These are phyloP conservation scores for Rhizopus delemar DNA, from an alignment of 371 early-diverging fungal species.

Conservation along the genomic window DNA sequence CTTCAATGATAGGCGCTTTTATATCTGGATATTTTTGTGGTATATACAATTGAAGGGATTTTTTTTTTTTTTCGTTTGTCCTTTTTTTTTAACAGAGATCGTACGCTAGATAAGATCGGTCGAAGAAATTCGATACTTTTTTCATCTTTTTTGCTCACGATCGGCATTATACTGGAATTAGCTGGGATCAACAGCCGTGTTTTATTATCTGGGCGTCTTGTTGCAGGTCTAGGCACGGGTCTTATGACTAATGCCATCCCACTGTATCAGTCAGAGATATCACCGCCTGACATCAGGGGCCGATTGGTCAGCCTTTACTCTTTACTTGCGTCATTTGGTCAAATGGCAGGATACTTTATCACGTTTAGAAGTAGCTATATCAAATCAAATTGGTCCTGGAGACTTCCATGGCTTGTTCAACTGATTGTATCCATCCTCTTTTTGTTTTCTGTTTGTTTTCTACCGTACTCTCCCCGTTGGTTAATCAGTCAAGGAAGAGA, in stretches of 20 bases:
- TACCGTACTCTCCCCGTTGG: slow-evolving; percentile 64
- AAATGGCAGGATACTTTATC: slow-evolving; percentile 44
- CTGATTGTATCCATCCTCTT: slow-evolving; percentile 21
- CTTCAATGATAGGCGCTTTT: slow-evolving; percentile 43
- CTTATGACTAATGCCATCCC: slow-evolving; percentile 45
- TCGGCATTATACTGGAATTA: slow-evolving; percentile 39
- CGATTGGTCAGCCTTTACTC: slow-evolving; percentile 43
- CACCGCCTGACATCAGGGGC: slow-evolving; percentile 67
- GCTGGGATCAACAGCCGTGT: slow-evolving; percentile 30
- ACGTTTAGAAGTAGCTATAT: slow-evolving; percentile 41
- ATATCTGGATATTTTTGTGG: slow-evolving; percentile 46
- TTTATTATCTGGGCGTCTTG: slow-evolving; percentile 33
- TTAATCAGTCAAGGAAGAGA: slow-evolving; percentile 44
- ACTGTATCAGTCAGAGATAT: slow-evolving; percentile 56
- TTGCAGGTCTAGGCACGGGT: slow-evolving; percentile 45
- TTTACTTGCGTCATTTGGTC: slow-evolving; percentile 38
- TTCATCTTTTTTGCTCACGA: slow-evolving; percentile 26
- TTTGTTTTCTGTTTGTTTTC: slow-evolving; percentile 10
- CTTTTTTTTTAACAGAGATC: too few relatives aligned
- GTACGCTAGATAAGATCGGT: slow-evolving; percentile 34
- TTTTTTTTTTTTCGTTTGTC: too few relatives aligned
- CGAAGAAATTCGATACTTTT: slow-evolving; percentile 37
- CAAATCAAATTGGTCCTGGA: slow-evolving; percentile 36
- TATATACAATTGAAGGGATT: slow-evolving; percentile 10
- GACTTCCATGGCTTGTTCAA: slow-evolving; percentile 42